phyloP scores from a whole-genome alignment of 306 rosid genomes.

The Prunus mongolica region DNA sequence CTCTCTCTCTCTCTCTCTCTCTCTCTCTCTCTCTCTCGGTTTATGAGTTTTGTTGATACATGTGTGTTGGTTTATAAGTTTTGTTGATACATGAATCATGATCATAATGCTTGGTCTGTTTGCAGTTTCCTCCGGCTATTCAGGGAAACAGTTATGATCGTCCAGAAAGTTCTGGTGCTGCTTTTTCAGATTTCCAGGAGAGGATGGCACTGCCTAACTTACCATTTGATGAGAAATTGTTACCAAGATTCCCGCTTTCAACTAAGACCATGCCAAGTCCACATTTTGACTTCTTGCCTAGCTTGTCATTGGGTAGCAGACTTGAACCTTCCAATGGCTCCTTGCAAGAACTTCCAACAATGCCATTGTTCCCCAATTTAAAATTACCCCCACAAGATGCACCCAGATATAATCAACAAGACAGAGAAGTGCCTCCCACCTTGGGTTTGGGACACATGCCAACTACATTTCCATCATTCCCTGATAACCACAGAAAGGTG shows the following conservation, averaged over 20 bases:
- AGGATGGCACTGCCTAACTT: conserved; percentile 67
- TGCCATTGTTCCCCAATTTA: conserved; percentile 70
- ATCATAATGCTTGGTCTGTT: conserved; percentile 12
- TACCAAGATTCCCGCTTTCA: conserved; percentile 69
- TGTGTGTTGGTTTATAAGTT: background rate
- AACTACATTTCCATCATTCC: conserved; percentile 56
- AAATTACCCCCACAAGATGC: conserved; percentile 74
- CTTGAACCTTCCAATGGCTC: conserved; percentile 58
- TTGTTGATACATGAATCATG: background rate
- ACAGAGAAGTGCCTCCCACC: conserved; percentile 58
- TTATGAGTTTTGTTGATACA: background rate
- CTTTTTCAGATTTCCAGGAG: conserved; percentile 66
- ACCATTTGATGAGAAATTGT: conserved; percentile 80
- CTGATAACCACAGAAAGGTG: conserved; percentile 94
- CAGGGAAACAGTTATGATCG: conserved; percentile 49
- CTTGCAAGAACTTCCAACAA: conserved; percentile 62
- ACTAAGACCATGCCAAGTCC: conserved; percentile 51
- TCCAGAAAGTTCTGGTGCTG: conserved; percentile 42
- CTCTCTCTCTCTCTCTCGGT: background rate
- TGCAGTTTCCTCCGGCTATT: conserved; percentile 50
- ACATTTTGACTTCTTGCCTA: conserved; percentile 72
- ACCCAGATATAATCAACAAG: conserved; percentile 65
- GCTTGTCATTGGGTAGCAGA: conserved; percentile 70
- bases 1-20: conserved; percentile 18
- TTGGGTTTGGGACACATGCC: conserved; percentile 84